Conservation (phyloP, 768 basidiomycete genomes). For the Trametes gibbosa region DNA sequence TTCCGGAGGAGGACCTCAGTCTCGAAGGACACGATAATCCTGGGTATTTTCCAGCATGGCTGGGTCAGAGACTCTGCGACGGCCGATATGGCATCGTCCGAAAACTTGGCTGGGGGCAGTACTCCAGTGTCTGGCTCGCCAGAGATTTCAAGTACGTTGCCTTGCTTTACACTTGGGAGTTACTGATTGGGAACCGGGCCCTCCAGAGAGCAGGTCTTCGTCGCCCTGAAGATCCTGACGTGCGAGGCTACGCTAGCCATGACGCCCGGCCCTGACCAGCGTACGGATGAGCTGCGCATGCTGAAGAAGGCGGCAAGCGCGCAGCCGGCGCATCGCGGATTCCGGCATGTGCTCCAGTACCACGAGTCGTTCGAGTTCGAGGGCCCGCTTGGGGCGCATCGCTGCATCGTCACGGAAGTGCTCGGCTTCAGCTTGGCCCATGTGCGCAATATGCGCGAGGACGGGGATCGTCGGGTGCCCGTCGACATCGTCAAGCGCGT, state of each 20-base stretch:
- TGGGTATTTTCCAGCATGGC: neutral
- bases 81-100: neutral
- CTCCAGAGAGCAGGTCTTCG: neutral
- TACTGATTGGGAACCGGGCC: neutral
- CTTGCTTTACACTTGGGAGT: neutral
- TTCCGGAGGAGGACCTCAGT: neutral
- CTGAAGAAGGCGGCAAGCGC: neutral
- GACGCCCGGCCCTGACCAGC: neutral
- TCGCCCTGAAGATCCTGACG: neutral
- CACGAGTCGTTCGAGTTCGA: neutral
- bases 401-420: neutral
- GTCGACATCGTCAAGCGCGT: neutral
- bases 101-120: neutral
- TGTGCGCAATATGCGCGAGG: neutral
- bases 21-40: neutral
- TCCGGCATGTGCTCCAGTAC: neutral
- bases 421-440: neutral
- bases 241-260: neutral
- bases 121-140: neutral
- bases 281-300: neutral
- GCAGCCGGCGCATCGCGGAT: neutral
- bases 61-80: neutral
- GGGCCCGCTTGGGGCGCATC: neutral
- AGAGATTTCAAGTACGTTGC: neutral
- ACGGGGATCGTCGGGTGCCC: neutral